Conservation (phyloP, 2,329 filamentous ascomycete species). For the Chrysoporthe deuterocubensis region DNA sequence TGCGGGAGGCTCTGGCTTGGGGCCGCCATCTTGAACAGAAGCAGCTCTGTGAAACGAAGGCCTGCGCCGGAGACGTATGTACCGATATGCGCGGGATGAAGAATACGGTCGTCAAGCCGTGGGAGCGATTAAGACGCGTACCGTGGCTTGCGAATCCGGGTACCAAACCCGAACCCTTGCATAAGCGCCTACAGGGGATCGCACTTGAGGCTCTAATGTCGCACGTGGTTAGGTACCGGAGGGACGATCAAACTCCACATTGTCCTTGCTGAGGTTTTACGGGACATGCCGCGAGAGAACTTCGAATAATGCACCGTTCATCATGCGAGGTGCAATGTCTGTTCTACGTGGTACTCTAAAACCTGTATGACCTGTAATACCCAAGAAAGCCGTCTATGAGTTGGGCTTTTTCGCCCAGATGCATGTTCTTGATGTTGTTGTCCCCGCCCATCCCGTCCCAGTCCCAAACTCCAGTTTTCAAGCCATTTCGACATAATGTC, state of each 20-base stretch:
- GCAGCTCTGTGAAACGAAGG: background rate
- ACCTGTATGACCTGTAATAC: too few relatives aligned
- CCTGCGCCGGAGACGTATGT: background rate
- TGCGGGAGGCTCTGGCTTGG: constrained; percentile 55
- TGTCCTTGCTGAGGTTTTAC: too few relatives aligned
- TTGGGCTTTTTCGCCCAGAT: too few relatives aligned
- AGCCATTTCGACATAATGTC: too few relatives aligned
- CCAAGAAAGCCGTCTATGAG: too few relatives aligned
- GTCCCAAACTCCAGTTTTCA: too few relatives aligned
- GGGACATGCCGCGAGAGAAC: too few relatives aligned
- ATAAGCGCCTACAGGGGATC: background rate
- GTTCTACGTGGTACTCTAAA: too few relatives aligned
- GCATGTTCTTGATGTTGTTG: background rate
- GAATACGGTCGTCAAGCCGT: background rate
- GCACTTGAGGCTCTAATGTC: background rate
- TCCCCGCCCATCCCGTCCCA: background rate
- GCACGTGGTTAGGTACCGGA: background rate
- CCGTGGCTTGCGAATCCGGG: background rate
- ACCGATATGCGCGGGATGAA: background rate
- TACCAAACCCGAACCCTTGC: constrained; percentile 3
- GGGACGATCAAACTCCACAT: background rate
- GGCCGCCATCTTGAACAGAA: constrained; percentile 47
- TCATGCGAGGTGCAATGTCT: too few relatives aligned
- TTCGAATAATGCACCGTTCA: too few relatives aligned
- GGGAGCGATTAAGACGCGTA: background rate